Conservation (phyloP, 2,329 filamentous ascomycete species). For the Exophiala xenobiotica region DNA sequence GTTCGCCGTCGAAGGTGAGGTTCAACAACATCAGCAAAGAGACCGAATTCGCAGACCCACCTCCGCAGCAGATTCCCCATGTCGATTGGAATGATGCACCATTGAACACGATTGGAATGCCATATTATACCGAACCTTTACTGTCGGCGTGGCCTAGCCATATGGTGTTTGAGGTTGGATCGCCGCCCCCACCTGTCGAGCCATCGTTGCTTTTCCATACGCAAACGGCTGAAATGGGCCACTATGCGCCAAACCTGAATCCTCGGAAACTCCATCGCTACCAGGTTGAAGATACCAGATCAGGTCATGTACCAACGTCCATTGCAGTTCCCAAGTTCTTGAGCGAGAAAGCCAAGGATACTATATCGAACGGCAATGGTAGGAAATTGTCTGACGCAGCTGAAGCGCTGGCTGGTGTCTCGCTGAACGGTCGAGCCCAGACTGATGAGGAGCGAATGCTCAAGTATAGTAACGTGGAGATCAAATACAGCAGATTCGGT, state of each 20-base stretch:
- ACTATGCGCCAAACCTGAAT: conserved; percentile 67
- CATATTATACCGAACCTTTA: conserved; percentile 84
- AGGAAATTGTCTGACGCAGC: conserved; percentile 55
- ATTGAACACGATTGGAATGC: conserved; percentile 82
- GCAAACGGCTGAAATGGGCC: conserved; percentile 70
- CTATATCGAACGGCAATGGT: conserved; percentile 42
- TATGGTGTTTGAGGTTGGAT: conserved; percentile 79
- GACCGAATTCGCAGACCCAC: conserved; percentile 71
- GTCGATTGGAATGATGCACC: conserved; percentile 77
- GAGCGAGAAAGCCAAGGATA: conserved; percentile 82
- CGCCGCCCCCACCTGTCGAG: conserved; percentile 74
- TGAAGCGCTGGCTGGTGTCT: conserved; percentile 65
- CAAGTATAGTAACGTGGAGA: conserved; percentile 91
- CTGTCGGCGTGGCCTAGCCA: conserved; percentile 88
- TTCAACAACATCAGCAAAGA: conserved; percentile 80
- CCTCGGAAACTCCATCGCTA: conserved; percentile 72
- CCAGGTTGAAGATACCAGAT: conserved; percentile 75
- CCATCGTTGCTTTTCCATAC: conserved; percentile 66
- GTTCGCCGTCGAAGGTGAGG: conserved; percentile 77
- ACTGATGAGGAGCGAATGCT: conserved; percentile 78
- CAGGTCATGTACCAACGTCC: conserved; percentile 61
- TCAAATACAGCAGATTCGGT: conserved; percentile 98
- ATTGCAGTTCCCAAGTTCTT: conserved; percentile 82
- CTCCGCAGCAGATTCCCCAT: conserved; percentile 57
- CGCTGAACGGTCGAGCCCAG: conserved; percentile 61